Percentiles rank a stretch among this genome's conserved stretches.
These are phyloP conservation scores for Colletotrichum navitas DNA, from an alignment of 2,329 filamentous ascomycete species.

Conservation along the genomic window DNA sequence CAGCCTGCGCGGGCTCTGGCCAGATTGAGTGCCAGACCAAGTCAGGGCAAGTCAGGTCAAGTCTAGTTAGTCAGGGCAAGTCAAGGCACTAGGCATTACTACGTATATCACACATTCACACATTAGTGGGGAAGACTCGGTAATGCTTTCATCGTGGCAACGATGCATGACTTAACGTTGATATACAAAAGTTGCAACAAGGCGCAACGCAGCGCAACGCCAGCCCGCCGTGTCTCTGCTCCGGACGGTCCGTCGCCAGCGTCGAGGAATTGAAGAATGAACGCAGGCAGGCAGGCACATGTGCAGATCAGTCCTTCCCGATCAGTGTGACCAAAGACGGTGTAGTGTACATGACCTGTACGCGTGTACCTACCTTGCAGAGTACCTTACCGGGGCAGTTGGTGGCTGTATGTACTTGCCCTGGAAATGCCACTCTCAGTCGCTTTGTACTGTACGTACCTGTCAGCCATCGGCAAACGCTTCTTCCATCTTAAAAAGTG, in stretches of 20 bases:
- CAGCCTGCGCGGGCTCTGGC: conserved; percentile 11
- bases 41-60: neutral
- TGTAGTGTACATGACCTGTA: neutral
- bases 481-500: conserved; percentile 43
- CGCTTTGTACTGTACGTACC: neutral
- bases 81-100: neutral
- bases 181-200: neutral
- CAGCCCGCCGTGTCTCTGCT: neutral
- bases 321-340: neutral
- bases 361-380: neutral
- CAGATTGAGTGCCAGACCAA: neutral
- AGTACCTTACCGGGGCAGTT: neutral
- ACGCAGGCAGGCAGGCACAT: neutral
- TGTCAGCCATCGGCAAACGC: conserved; percentile 40
- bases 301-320: neutral
- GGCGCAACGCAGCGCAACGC: neutral
- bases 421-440: neutral
- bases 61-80: conserved; percentile 10
- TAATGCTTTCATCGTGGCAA: no score
- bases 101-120: no score
- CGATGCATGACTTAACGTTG: no score
- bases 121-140: neutral
- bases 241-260: neutral
- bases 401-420: neutral
- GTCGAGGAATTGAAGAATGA: neutral